Conservation (phyloP, 1,284 basidiomycete species). For the Apiotrichum gracile region DNA sequence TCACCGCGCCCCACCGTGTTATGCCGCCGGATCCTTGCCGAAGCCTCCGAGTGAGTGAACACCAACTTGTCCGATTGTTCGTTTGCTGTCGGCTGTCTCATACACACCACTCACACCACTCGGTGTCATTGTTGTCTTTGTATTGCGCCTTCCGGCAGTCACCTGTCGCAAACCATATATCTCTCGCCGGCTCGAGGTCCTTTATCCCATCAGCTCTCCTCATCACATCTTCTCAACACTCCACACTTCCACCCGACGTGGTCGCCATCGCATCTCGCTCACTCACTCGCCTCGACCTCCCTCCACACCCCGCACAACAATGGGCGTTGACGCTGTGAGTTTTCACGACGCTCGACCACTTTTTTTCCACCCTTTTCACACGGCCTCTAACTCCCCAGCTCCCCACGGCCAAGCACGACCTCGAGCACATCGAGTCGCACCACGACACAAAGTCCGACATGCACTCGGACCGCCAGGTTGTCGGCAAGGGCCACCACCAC, state of each 20-base stretch:
- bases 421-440: conserved; percentile 2
- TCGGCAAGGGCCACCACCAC: conserved; percentile 1
- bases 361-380: neutral
- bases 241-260: neutral
- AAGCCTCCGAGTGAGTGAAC: neutral
- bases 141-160: neutral
- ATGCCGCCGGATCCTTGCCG: neutral
- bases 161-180: neutral
- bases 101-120: too few species aligned
- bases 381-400: neutral
- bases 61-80: too few species aligned
- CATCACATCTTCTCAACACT: neutral
- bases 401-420: neutral
- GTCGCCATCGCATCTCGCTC: neutral
- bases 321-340: conserved; percentile 1
- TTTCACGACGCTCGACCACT: too few species aligned
- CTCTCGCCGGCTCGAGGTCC: neutral
- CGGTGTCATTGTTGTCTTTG: neutral
- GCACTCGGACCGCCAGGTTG: neutral
- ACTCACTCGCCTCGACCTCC: neutral
- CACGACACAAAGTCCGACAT: conserved; percentile 1
- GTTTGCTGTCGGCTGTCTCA: too few species aligned
- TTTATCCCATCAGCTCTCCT: neutral
- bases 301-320: neutral
- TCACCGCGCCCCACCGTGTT: neutral